Conservation (phyloP, 1,284 basidiomycete species). For the Ustilago loliicola region DNA sequence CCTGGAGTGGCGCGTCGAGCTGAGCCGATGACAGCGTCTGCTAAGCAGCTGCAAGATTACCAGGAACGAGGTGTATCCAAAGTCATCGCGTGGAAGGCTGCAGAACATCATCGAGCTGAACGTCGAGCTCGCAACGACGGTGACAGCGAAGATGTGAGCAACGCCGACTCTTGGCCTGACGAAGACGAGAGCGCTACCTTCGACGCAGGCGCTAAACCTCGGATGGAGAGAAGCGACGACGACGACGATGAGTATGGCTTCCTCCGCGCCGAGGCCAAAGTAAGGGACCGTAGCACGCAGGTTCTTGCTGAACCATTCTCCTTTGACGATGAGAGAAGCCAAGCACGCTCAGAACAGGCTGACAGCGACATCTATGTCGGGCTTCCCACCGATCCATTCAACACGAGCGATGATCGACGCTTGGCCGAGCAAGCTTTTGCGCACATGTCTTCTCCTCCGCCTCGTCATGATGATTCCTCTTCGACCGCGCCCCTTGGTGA, state of each 20-base stretch:
- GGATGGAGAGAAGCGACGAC: background rate
- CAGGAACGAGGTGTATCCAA: conserved; percentile 39
- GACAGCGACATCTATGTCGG: conserved; percentile 9
- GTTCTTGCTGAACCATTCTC: background rate
- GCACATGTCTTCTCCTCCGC: conserved; percentile 32
- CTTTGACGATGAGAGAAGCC: background rate
- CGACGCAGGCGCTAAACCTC: background rate
- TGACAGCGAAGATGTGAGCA: conserved; percentile 5
- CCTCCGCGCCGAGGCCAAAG: conserved; percentile 22
- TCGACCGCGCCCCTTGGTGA: background rate
- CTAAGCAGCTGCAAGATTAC: conserved; percentile 27
- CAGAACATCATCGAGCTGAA: conserved; percentile 18
- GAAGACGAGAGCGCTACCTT: background rate
- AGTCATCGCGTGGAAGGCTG: conserved; percentile 50
- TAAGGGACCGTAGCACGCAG: conserved; percentile 11
- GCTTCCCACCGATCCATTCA: conserved; percentile 15
- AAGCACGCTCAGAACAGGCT: background rate
- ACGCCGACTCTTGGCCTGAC: conserved; percentile 21
- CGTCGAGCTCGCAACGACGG: background rate
- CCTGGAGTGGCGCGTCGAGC: conserved; percentile 37
- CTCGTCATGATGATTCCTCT: background rate
- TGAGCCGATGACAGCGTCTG: conserved; percentile 12
- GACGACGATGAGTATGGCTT: conserved; percentile 41
- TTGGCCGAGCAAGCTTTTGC: conserved; percentile 37
- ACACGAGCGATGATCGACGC: conserved; percentile 35